A percentile compares a stretch with the other conserved stretches of the same genome.
Evolutionary conservation across 2,329 filamentous ascomycete species (phyloP).

Genomic region (Venturia aucupariae): DNA sequence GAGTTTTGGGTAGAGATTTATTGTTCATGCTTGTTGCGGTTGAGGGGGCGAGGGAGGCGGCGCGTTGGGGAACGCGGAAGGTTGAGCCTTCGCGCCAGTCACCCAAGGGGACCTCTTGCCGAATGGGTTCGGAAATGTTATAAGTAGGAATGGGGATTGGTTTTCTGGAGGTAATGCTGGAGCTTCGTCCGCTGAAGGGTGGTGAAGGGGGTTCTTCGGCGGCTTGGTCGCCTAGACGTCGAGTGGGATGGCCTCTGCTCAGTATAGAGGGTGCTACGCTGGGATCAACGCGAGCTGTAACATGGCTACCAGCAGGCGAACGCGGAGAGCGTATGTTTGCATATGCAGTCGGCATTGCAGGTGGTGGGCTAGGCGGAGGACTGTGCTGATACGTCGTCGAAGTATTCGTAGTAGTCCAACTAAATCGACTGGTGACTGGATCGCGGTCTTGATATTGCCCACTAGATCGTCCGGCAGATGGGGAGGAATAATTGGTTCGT

Average conservation of each 20-base stretch:
- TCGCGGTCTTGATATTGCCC: neutral
- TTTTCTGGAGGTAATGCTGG: conserved; percentile 23
- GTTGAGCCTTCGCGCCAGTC: conserved; percentile 10
- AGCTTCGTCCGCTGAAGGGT: conserved; percentile 19
- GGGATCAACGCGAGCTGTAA: conserved; percentile 21
- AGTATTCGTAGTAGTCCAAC: conserved; percentile 52
- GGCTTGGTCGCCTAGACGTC: conserved; percentile 11
- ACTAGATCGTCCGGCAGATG: neutral
- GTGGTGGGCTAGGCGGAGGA: conserved; percentile 32
- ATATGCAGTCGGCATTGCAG: conserved; percentile 20
- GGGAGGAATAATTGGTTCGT: neutral
- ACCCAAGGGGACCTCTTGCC: conserved; percentile 15
- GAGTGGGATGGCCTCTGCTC: conserved; percentile 14
- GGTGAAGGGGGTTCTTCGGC: conserved; percentile 19
- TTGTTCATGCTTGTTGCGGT: neutral
- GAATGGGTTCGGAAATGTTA: conserved; percentile 16
- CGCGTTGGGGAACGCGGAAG: neutral
- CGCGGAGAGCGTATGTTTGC: conserved; percentile 2
- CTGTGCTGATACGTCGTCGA: conserved; percentile 30
- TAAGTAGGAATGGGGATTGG: conserved; percentile 17
- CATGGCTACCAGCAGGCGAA: conserved; percentile 24
- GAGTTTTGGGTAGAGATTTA: conserved; percentile 31
- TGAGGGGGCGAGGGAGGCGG: conserved; percentile 6
- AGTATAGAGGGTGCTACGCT: conserved; percentile 18
- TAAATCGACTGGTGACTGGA: conserved; percentile 46